Base-by-base conservation (phyloP, 805 yeast genomes). In the Cyberlindnera samutprakarnensis region DNA sequence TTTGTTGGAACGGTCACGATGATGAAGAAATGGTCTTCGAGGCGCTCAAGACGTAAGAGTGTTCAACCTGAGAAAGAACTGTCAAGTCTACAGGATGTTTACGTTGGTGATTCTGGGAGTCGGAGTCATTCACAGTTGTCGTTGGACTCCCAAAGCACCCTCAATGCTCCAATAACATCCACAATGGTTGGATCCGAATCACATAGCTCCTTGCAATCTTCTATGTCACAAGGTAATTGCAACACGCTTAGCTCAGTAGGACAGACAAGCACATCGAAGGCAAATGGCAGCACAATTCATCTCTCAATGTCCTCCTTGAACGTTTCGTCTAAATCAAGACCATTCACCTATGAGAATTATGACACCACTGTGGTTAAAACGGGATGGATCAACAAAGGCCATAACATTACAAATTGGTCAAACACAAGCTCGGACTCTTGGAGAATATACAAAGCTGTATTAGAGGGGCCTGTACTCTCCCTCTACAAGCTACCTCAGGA, bases 381-480 rank as follows among this genome's bases (percentile, higher is more conserved):
- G 1, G 78, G 79, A 5, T 78, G 84, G 84, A 42, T 78, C 13
- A 78, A 78, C 47, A 66, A 63, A 39, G 61, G 71, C 2, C 53
- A 56, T 20, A 59, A 61, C 25, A 39, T 50, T 24, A 41, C 33
- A 12, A 42, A 48, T 18, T 45, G 45, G 41, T 41, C 42, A 23
- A 36, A 33, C 14, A 27, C 47, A 4, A 38, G 41, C 15, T 27
- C 49, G 5, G 53, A 47, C 25, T 42, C 48, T 1, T 55, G 60
- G 61, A 51, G 69, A 37, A 53, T 84, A 20, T 72, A 63, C 35
- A 64, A 79, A 31, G 86, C 81, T 0, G 84, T 77, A 46, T 58
- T 87, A 36, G 72, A 68, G 44, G 95, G 95, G 14, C 72, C 87
- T 2, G 62, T 64, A 26, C 56, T 87, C 32, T 63, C 66, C 33